Evolutionary conservation across 2,329 filamentous ascomycete genomes (phyloP).

Genomic region (Basipetospora sp.): DNA sequence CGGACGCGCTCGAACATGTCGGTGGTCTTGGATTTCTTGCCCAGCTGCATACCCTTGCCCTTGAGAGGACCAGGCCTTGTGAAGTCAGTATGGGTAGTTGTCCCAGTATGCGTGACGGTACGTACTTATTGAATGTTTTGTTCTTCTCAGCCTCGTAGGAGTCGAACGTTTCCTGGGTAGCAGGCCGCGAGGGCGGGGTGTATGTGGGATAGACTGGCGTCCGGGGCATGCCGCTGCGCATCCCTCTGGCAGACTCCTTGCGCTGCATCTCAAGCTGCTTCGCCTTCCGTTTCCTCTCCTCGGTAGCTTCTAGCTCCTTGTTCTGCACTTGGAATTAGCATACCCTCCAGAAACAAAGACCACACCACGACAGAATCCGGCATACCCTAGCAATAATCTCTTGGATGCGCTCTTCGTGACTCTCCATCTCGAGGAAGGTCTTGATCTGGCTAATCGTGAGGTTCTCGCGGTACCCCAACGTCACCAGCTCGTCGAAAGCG

Average conservation of each 20-base stretch:
- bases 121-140: constrained; percentile 69
- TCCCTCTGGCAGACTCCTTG: constrained; percentile 68
- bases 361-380: constrained; percentile 5
- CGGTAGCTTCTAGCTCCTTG: constrained; percentile 94
- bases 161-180: constrained; percentile 71
- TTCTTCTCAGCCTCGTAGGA: constrained; percentile 96
- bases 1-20: constrained; percentile 95
- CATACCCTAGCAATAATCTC: constrained; percentile 84
- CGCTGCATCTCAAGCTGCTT: constrained; percentile 98
- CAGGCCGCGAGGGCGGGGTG: constrained; percentile 60
- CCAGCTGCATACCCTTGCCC: constrained; percentile 96
- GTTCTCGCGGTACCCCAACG: constrained; percentile 89
- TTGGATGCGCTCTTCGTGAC: constrained; percentile 95
- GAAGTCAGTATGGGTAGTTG: constrained; percentile 7
- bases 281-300: constrained; percentile 95
- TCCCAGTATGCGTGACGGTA: constrained; percentile 2
- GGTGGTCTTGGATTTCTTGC: constrained; percentile 95
- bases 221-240: constrained; percentile 29
- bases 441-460: constrained; percentile 93
- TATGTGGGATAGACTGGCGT: constrained; percentile 80
- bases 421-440: constrained; percentile 98
- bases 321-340: constrained; percentile 43
- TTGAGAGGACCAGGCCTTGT: constrained; percentile 50
- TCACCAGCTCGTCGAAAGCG: constrained; percentile 94
- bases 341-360: background rate